These are phyloP conservation scores for Penicillium sp. DNA, from an alignment of 2,329 filamentous ascomycete genomes.

Conservation along the genomic window DNA sequence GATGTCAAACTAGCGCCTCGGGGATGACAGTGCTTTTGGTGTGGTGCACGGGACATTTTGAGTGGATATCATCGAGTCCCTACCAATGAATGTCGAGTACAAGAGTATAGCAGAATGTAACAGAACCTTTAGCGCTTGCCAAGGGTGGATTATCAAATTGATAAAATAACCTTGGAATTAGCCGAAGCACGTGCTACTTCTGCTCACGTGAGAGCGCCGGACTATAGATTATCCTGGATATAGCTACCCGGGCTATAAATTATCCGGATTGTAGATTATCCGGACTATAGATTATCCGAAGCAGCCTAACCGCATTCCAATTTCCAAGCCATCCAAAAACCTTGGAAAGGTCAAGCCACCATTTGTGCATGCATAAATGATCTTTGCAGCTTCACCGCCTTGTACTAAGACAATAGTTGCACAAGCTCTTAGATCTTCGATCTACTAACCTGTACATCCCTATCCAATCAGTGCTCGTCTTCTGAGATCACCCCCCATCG, in stretches of 20 bases:
- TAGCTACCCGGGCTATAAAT: too few relatives aligned
- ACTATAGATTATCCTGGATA: too few relatives aligned
- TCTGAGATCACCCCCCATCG: constrained; percentile 1
- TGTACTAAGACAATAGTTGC: not conserved
- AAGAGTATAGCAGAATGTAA: not conserved
- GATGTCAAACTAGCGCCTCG: constrained; percentile 20
- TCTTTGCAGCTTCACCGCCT: not conserved
- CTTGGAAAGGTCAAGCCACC: not conserved
- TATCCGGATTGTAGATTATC: too few relatives aligned
- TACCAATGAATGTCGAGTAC: not conserved
- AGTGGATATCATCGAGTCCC: not conserved
- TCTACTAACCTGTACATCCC: constrained; percentile 13
- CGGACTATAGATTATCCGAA: too few relatives aligned
- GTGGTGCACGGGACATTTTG: not conserved
- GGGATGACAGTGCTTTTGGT: constrained; percentile 10
- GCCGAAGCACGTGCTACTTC: not conserved
- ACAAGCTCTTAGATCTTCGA: not conserved
- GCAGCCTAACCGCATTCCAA: not conserved
- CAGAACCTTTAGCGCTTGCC: not conserved
- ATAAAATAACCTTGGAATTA: not conserved
- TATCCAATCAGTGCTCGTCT: constrained; percentile 13
- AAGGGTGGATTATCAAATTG: not conserved
- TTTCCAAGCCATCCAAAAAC: not conserved
- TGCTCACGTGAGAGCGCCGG: not conserved
- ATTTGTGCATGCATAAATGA: not conserved